phyloP scores from a whole-genome alignment of 306 rosid species.

The Oemleria cerasiformis region DNA sequence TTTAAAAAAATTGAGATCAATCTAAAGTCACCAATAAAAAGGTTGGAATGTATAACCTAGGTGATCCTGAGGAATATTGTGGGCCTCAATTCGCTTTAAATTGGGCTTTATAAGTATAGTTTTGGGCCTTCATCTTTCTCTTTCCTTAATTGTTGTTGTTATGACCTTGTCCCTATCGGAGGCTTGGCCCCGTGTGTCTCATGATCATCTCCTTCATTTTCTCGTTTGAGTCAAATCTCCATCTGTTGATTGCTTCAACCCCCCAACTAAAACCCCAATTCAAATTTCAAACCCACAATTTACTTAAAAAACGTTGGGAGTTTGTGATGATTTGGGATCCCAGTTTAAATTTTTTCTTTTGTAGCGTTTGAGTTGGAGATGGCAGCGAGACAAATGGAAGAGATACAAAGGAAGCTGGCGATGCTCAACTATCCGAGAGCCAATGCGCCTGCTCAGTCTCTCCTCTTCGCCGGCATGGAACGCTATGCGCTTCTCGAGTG shows the following conservation, averaged over 20 bases:
- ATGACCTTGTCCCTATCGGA: no score
- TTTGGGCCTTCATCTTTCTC: no score
- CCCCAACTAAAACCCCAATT: constrained; percentile 4
- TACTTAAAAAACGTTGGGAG: background rate
- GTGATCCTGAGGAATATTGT: no score
- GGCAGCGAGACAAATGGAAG: constrained; percentile 99
- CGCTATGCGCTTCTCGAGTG: constrained; percentile 93
- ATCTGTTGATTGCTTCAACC: background rate
- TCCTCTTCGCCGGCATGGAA: constrained; percentile 94
- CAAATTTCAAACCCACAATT: background rate
- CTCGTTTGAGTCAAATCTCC: background rate
- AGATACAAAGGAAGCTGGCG: constrained; percentile 70
- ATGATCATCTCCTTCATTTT: no score
- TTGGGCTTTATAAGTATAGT: no score
- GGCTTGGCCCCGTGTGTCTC: no score
- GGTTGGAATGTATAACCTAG: no score
- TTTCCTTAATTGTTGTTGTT: no score
- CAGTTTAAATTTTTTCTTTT: background rate
- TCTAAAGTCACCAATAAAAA: no score
- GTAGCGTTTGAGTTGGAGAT: constrained; percentile 25
- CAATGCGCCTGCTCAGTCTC: constrained; percentile 90
- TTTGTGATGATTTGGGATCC: background rate
- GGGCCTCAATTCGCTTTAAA: no score
- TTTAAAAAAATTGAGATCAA: no score
- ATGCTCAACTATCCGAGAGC: constrained; percentile 78